Evolutionary conservation across 1,284 basidiomycete species (phyloP), one percentile per base, ranked within the genome.

Genomic region (Cryptococcus hybrid): DNA sequence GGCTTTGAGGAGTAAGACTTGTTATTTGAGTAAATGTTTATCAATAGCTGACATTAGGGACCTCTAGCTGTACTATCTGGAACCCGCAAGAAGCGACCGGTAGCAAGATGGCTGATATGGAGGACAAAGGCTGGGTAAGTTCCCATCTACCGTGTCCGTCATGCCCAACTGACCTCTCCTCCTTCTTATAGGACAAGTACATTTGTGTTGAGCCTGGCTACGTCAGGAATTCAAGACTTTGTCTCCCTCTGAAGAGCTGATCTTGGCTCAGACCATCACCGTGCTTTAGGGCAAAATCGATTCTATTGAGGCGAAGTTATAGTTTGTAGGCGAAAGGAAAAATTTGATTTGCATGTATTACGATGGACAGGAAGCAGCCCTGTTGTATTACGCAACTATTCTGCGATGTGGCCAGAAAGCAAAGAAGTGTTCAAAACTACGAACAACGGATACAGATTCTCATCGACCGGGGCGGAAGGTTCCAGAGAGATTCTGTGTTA

Each of bases 141-240:
- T 24, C 15, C 24, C 24, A 24, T 24, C 24, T 24, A 24, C 24
- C 24, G 24, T 24, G 24, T 35, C 18, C 7, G 47, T 35, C 15
- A 15, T 39, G 35, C n/a, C n/a, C n/a, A 50, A 44, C 51, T 58
- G 50, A 68, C 46, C 13, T 11, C 34, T 24, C 24, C 13, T 50
- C 36, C 12, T 42, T 40, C 3, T 12, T 18, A n/a, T 56, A 92
- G 90, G 84, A 90, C 63, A 82, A 78, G 56, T 93, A 85, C 69
- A 82, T 92, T 40, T 93, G 91, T 64, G 85, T 92, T 52, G 91
- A 95, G 77, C 92, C 92, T 7, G 92, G 92, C 24, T 83, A 83
- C 73, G 91, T 91, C 3, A 64, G 65, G 74, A 75, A 43, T 77
- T 73, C 67, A 75, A 76, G 62, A 60, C 62, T 0, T 65, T 92